Evolutionary conservation across 805 yeast genomes (phyloP), one percentile per base, ranked within the genome.

Genomic region (Sungouiozyma ichnusensis): DNA sequence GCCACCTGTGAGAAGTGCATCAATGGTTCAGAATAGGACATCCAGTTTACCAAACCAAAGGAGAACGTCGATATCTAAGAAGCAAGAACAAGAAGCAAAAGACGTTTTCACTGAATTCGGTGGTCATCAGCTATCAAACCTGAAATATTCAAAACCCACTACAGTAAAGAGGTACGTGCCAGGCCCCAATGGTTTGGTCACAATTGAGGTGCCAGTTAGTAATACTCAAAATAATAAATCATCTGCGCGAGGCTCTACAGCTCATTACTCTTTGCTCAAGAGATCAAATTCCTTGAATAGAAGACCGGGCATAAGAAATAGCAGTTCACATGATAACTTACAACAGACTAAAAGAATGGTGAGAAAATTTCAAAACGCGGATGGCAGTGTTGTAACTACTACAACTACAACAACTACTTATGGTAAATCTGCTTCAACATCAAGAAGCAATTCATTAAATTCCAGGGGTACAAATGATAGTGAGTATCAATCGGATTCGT

Each of bases 91-190:
- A 14, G 69, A 46, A 27, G 60, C 58, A 45, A 63, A 50, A 44
- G 47, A 48, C 51, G 57, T 53, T 37, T 66, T 55, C 49, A 53
- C 48, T 35, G 65, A 48, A 36, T 57, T 62, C 53, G 67, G 62
- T 16, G 64, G 63, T 14, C 48, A 54, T 19, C 58, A 57, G 41
- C 29, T 16, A 16, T 37, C 46, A 7, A 37, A 43, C 16, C 18
- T 20, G 3, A 27, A 38, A 3, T 20, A 37, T 15, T 16, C 32
- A 6, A 43, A 40, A 38, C 51, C 48, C 40, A 72, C 65, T 42
- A 79, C 73, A 63, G 72, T 81, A 8, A 80, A 78, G 49, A 79
- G 76, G 48, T 82, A 81, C 62, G 70, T 82, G 37, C 90, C 92
- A 2, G 79, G 86, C 2, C 78, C 84, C 3, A 70, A 75, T 50